Evolutionary conservation across 2,329 filamentous ascomycete species (phyloP).

Genomic region (Arthroderma sp.): DNA sequence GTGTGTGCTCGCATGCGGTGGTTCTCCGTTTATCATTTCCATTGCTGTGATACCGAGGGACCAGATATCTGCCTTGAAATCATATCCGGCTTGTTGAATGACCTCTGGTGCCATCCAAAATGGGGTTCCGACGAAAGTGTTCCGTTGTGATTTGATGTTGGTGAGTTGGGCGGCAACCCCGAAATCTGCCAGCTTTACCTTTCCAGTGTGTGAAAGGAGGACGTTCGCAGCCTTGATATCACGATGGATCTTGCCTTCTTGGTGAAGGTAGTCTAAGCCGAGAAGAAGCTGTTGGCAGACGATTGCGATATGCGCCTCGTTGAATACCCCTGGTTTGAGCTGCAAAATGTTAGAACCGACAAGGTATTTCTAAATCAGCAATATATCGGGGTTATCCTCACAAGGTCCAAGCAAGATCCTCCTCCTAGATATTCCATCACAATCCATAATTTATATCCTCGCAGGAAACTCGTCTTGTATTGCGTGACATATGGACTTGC

Average conservation of each 20-base stretch:
- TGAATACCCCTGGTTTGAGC: slow-evolving; percentile 83
- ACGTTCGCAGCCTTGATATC: slow-evolving; percentile 97
- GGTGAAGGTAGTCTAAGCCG: slow-evolving; percentile 85
- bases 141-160: slow-evolving; percentile 93
- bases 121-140: slow-evolving; percentile 94
- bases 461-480: slow-evolving; percentile 93
- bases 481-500: slow-evolving; percentile 87
- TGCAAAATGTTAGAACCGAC: slow-evolving; percentile 27
- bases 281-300: slow-evolving; percentile 82
- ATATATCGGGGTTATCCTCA: slow-evolving; percentile 37
- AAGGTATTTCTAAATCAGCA: not conserved
- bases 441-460: slow-evolving; percentile 96
- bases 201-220: slow-evolving; percentile 77
- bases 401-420: slow-evolving; percentile 86
- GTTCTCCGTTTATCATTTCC: slow-evolving; percentile 77
- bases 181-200: slow-evolving; percentile 93
- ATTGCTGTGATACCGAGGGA: slow-evolving; percentile 84
- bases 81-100: slow-evolving; percentile 72
- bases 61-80: slow-evolving; percentile 91
- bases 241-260: slow-evolving; percentile 87
- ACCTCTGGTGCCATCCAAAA: slow-evolving; percentile 97
- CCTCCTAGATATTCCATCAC: slow-evolving; percentile 97
- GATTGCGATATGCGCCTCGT: slow-evolving; percentile 83
- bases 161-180: slow-evolving; percentile 92
- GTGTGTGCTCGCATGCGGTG: slow-evolving; percentile 73